Base-by-base conservation (phyloP, 1,284 basidiomycete species). In the Apiotrichum brassicae region DNA sequence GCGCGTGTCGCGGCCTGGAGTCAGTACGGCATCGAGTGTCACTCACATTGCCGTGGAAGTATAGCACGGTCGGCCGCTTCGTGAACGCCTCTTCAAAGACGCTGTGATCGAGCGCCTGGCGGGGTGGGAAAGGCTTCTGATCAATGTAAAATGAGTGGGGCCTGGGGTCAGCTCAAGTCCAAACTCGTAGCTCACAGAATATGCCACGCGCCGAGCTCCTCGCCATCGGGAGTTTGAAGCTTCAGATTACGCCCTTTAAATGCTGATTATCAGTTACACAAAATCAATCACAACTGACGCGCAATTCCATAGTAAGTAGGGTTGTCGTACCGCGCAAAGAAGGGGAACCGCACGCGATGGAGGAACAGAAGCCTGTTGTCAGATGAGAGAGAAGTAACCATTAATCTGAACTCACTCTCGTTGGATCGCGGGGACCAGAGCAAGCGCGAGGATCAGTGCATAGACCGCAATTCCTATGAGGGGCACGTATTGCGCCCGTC, bases 121-220 rank as follows among this genome's bases (percentile, higher is more conserved):
- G 32, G 1, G 62, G 63, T 4, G 58, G 57, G 46, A 64, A 66
- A 6, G 51, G 40, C 2, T 25, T 22, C 11, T 41, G 39, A 6
- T 45, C 26, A 11, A 44, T 43, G 41, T 60, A 69, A 18, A 51
- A 53, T 25, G 61, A 59, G 19, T 55, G 58, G 6, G 65, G 64
- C 28, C 64, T 68, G 46, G 7, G 11, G 26, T 30, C n/a, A 22
- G 24, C n/a, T n/a, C n/a, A n/a, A n/a, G n/a, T n/a, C n/a, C n/a
- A n/a, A n/a, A n/a, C n/a, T 11, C 9, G 9, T 18, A 8, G 70
- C 74, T 46, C 54, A 84, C 40, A 95, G 76, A 26, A 91, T 74
- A 69, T 94, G 90, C 93, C 92, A 97, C 8, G 86, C 85, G 6
- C 93, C 93, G 25, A 97, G 71, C 0, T 77, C 79, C 53, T 85